Conservation (phyloP, 805 yeast genomes). For the Yarrowia sp. region DNA sequence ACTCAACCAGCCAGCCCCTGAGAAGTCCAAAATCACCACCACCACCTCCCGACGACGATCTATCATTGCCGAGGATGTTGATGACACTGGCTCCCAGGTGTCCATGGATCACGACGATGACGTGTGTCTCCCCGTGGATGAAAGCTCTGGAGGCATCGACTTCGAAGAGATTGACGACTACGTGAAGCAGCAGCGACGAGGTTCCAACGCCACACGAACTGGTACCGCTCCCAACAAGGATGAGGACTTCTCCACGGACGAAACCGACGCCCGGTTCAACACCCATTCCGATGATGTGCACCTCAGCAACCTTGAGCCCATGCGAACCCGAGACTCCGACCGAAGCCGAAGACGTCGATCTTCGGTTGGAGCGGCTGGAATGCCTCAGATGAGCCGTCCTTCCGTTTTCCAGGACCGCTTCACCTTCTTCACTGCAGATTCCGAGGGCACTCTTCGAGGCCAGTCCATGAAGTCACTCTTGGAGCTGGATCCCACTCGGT, state of each 20-base stretch:
- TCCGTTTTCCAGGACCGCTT: constrained; percentile 52
- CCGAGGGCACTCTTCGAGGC: constrained; percentile 88
- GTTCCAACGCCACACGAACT: constrained; percentile 16
- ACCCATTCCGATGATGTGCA: background rate
- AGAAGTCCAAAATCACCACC: background rate
- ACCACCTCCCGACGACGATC: constrained; percentile 5
- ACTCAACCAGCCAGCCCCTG: constrained; percentile 26
- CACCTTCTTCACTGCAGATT: constrained; percentile 75
- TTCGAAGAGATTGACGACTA: constrained; percentile 87
- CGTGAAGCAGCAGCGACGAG: constrained; percentile 40
- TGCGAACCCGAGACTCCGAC: constrained; percentile 18
- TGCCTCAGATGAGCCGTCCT: constrained; percentile 6
- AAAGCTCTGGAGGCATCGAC: constrained; percentile 68
- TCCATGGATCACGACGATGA: constrained; percentile 79
- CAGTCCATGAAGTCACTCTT: constrained; percentile 78
- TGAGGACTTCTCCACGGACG: constrained; percentile 15
- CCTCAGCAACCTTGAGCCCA: constrained; percentile 3
- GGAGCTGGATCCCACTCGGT: constrained; percentile 42
- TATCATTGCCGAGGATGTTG: background rate
- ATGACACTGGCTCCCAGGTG: constrained; percentile 34
- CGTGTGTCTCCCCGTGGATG: constrained; percentile 94
- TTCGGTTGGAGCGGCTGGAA: background rate
- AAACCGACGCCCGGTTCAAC: background rate
- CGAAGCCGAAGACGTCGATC: constrained; percentile 21
- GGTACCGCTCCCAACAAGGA: constrained; percentile 10